A percentile compares a stretch with the other conserved stretches of the same genome.
These are phyloP conservation scores for Trametes sp. DNA, from an alignment of 1,284 basidiomycete genomes.

Conservation along the genomic window DNA sequence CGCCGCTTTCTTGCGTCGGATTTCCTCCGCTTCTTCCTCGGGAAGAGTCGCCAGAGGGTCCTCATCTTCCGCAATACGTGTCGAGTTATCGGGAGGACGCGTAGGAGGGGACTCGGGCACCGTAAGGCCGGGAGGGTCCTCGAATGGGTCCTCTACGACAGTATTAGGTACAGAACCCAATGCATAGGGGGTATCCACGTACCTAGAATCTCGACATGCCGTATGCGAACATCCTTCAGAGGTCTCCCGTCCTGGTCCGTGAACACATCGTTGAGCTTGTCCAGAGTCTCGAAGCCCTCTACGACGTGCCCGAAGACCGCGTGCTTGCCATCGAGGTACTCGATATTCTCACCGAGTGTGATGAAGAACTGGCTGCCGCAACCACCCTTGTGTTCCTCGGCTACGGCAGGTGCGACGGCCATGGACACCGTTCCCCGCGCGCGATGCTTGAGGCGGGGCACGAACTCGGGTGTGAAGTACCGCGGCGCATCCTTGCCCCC, in stretches of 20 bases:
- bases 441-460: slow-evolving; percentile 84
- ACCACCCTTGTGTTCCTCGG: slow-evolving; percentile 72
- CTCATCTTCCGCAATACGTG: slow-evolving; percentile 92
- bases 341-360: slow-evolving; percentile 89
- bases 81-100: slow-evolving; percentile 82
- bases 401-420: slow-evolving; percentile 85
- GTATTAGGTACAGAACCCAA: slow-evolving; percentile 6
- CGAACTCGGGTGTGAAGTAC: slow-evolving; percentile 87
- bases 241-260: slow-evolving; percentile 90
- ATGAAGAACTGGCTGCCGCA: slow-evolving; percentile 98
- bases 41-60: slow-evolving; percentile 79
- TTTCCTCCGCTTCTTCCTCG: slow-evolving; percentile 84
- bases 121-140: slow-evolving; percentile 81
- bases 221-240: slow-evolving; percentile 91
- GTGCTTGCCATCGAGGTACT: slow-evolving; percentile 96
- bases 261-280: slow-evolving; percentile 93
- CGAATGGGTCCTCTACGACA: slow-evolving; percentile 88
- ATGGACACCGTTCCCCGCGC: slow-evolving; percentile 93
- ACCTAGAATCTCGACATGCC: slow-evolving; percentile 94
- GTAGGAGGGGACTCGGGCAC: slow-evolving; percentile 82
- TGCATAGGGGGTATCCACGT: slow-evolving; percentile 37
- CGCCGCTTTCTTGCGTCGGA: slow-evolving; percentile 85
- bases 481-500: slow-evolving; percentile 57
- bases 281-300: slow-evolving; percentile 92
- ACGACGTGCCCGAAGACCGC: slow-evolving; percentile 96